These are phyloP conservation scores for Boletus semigastroideus DNA, from an alignment of 1,284 basidiomycete species.

Conservation along the genomic window DNA sequence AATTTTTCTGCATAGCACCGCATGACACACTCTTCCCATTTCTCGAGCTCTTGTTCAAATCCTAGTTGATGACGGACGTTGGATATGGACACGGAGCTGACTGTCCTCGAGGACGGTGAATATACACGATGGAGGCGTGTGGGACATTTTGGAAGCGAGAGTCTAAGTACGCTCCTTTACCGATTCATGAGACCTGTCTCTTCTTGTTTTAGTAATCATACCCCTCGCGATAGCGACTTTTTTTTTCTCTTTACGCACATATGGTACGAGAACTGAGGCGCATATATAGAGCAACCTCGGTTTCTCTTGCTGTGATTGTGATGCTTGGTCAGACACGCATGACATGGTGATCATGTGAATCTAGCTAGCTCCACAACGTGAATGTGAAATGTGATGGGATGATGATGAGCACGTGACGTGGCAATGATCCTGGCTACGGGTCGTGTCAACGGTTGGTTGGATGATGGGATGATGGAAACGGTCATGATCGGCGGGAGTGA, in stretches of 20 bases:
- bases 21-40: slow-evolving; percentile 7
- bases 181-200: not conserved
- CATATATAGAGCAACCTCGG: too few species aligned
- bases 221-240: slow-evolving; percentile 6
- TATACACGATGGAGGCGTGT: not conserved
- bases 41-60: not conserved
- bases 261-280: too few species aligned
- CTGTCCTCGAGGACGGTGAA: slow-evolving; percentile 4
- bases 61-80: slow-evolving; percentile 24
- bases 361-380: too few species aligned
- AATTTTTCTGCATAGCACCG: slow-evolving; percentile 3
- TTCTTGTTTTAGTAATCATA: slow-evolving; percentile 21
- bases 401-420: too few species aligned
- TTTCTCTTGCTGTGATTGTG: too few species aligned
- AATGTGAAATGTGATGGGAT: too few species aligned
- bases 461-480: too few species aligned
- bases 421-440: too few species aligned
- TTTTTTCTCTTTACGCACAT: not conserved
- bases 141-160: not conserved
- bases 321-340: too few species aligned
- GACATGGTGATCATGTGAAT: too few species aligned
- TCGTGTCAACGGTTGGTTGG: too few species aligned
- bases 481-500: too few species aligned
- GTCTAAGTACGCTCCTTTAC: slow-evolving; percentile 21
- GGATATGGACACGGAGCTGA: slow-evolving; percentile 20